Evolutionary conservation across 768 basidiomycete species (phyloP).

Genomic region (Erythrobasidium yunnanense): DNA sequence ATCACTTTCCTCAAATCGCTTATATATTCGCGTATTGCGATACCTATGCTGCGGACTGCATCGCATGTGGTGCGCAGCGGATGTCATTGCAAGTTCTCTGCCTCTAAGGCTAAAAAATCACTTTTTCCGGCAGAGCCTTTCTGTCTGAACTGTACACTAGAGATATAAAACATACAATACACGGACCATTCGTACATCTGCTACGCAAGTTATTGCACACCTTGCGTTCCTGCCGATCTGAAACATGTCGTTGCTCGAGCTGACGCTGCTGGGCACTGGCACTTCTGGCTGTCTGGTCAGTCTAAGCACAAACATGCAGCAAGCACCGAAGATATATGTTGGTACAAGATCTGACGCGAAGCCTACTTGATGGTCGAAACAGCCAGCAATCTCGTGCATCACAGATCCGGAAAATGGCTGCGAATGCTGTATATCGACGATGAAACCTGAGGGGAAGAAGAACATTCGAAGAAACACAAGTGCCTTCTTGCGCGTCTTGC

Average conservation of each 20-base stretch:
- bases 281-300: slow-evolving; percentile 29
- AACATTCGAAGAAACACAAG: slow-evolving; percentile 78
- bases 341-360: not conserved
- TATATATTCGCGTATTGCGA: too few species aligned
- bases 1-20: too few species aligned
- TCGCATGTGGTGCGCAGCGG: too few species aligned
- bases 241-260: slow-evolving; percentile 21
- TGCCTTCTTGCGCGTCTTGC: slow-evolving; percentile 50
- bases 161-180: too few species aligned
- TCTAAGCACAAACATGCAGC: not conserved
- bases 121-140: too few species aligned
- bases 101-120: too few species aligned
- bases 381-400: slow-evolving; percentile 59
- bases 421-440: slow-evolving; percentile 57
- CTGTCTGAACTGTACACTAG: too few species aligned
- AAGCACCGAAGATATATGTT: not conserved
- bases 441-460: slow-evolving; percentile 61
- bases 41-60: too few species aligned
- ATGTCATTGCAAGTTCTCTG: too few species aligned
- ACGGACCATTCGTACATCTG: not conserved
- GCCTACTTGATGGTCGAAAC: slow-evolving; percentile 38
- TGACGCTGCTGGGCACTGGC: slow-evolving; percentile 36
- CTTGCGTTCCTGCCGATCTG: not conserved
- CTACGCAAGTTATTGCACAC: too few species aligned
- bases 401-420: slow-evolving; percentile 55